phyloP scores from a whole-genome alignment of 805 yeast genomes.

The Hanseniaspora hatyaiensis region DNA sequence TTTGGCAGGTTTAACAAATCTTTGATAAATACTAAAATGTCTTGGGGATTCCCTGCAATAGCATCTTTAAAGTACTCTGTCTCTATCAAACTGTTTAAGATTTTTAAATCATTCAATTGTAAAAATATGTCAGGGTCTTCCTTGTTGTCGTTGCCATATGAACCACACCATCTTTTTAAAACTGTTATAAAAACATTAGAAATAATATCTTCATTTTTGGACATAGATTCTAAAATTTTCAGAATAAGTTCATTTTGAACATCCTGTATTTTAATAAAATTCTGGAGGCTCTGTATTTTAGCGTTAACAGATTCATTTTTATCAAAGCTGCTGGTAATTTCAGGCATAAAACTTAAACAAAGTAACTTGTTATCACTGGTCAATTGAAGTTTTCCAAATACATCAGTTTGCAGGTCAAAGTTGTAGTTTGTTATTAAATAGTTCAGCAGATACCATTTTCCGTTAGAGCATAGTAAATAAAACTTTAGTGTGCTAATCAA shows the following conservation, averaged over 20 bases:
- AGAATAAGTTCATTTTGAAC: conserved; percentile 33
- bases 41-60: conserved; percentile 9
- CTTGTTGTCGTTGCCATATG: conserved; percentile 16
- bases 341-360: conserved; percentile 4
- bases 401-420: conserved; percentile 24
- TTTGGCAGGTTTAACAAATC: conserved; percentile 14
- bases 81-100: conserved; percentile 39
- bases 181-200: conserved; percentile 39
- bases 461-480: conserved; percentile 13
- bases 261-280: conserved; percentile 37
- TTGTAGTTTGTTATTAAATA: conserved; percentile 12
- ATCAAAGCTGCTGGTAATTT: conserved; percentile 17
- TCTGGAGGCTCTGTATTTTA: conserved; percentile 22
- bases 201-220: conserved; percentile 37
- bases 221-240: conserved; percentile 34
- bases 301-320: background rate
- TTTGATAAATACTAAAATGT: background rate
- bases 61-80: conserved; percentile 13
- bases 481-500: conserved; percentile 15
- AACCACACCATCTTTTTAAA: conserved; percentile 50
- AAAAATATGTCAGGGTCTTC: conserved; percentile 27
- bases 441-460: conserved; percentile 14
- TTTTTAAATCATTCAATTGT: conserved; percentile 46
- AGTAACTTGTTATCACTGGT: conserved; percentile 32
- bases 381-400: conserved; percentile 29